Evolutionary conservation across 1,284 basidiomycete genomes (phyloP).

Genomic region (Rhizopogon parksii): DNA sequence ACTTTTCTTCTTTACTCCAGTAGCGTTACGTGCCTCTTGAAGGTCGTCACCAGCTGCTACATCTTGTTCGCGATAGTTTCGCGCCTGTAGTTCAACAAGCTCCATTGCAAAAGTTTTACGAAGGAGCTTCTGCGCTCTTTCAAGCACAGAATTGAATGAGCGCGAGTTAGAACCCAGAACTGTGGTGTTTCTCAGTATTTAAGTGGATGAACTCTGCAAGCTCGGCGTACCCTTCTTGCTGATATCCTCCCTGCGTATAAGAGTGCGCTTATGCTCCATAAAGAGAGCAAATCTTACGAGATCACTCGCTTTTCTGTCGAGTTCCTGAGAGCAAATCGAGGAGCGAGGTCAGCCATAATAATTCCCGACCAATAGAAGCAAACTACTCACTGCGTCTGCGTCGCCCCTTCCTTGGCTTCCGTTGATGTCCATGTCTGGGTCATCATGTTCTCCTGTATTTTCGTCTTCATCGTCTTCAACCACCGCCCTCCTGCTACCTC

Average conservation of each 20-base stretch:
- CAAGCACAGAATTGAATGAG: constrained; percentile 52
- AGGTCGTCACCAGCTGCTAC: constrained; percentile 38
- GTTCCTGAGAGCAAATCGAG: constrained; percentile 35
- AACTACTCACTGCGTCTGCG: constrained; percentile 20
- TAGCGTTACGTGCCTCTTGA: constrained; percentile 39
- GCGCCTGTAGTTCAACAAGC: constrained; percentile 63
- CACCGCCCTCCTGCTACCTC: constrained; percentile 11
- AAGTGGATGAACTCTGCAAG: not conserved
- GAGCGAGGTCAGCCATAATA: not conserved
- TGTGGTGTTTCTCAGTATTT: constrained; percentile 20
- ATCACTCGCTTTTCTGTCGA: constrained; percentile 52
- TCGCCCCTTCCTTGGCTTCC: constrained; percentile 15
- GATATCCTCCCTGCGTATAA: constrained; percentile 67
- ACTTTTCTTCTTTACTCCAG: constrained; percentile 53
- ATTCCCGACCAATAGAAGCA: not conserved
- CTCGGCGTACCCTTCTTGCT: constrained; percentile 58
- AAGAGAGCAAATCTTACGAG: constrained; percentile 72
- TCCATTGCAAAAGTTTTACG: constrained; percentile 65
- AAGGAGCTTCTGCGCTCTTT: constrained; percentile 51
- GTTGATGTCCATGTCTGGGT: constrained; percentile 24
- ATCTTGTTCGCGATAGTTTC: constrained; percentile 47
- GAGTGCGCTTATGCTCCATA: constrained; percentile 53
- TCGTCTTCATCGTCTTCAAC: constrained; percentile 24
- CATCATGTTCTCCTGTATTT: constrained; percentile 29
- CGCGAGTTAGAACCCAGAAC: constrained; percentile 55